Evolutionary conservation across 2,329 filamentous ascomycete species (phyloP), one percentile per base, ranked within the genome.

Genomic region (Fusarium buxicola): DNA sequence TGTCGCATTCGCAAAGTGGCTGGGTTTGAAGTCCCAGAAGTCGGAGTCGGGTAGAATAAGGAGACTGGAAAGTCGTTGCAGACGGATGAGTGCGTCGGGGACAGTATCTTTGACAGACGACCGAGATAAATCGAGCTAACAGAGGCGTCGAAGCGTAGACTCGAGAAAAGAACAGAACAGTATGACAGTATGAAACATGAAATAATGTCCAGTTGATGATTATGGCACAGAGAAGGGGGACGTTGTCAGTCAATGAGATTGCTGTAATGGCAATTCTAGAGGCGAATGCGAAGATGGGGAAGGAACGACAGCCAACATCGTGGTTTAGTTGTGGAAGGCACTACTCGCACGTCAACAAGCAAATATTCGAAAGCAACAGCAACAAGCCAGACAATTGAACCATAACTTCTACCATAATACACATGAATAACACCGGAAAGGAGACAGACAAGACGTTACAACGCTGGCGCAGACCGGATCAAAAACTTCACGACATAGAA

Each of bases 1-100:
- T 86, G 25, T 66, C 70, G 60, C 43, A 55, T 41, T 55, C 58
- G 32, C 44, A 35, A 7, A 51, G 13, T 47, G 48, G 8, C 9
- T 18, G 28, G 34, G 16, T 28, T 10, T 30, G 41, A n/a, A 32
- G 30, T 7, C 15, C 43, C 31, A 28, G 25, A 38, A 15, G n/a
- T 44, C 52, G 44, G 13, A 28, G 12, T 12, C 27, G 13, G n/a
- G 16, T 18, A 40, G 43, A 12, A 10, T 25, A 50, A 39, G 32
- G 39, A 41, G 24, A 10, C 39, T 16, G 40, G 8, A 11, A 12
- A 21, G 21, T 10, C 15, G 41, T 39, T 16, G 15, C 25, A 21
- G 25, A 12, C 21, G 47, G 35, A 36, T n/a, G 15, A 2, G 15
- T 60, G 47, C 47, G 36, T 35, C 46, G 49, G 28, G 4, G 41